A percentile compares a stretch with the other conserved stretches of the same genome.
phyloP scores from a whole-genome alignment of 805 yeast species.

The Ogataea corticis region DNA sequence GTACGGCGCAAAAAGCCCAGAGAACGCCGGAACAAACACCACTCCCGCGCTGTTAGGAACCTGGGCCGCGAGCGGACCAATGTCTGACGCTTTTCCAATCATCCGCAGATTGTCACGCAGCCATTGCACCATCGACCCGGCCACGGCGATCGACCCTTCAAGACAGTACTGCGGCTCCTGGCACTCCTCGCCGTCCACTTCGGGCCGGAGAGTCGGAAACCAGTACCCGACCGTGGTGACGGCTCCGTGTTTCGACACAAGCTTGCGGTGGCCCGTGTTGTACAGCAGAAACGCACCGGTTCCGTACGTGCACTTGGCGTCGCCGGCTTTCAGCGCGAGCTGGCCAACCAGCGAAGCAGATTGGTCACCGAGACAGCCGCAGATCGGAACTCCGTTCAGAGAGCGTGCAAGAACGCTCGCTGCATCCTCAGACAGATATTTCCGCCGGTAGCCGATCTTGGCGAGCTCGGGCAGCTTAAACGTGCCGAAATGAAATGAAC shows the following conservation, averaged over 20 bases:
- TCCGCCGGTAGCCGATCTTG: conserved; percentile 13
- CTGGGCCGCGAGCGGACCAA: conserved; percentile 85
- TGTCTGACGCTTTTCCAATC: conserved; percentile 78
- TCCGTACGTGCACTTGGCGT: conserved; percentile 94
- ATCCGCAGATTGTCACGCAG: conserved; percentile 84
- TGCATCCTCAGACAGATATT: conserved; percentile 38
- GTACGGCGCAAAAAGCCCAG: conserved; percentile 93
- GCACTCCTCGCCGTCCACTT: conserved; percentile 35
- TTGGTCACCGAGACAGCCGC: conserved; percentile 94
- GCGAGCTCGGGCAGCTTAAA: conserved; percentile 59
- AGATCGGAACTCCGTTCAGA: conserved; percentile 67
- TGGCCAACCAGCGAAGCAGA: conserved; percentile 93
- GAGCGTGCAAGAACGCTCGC: conserved; percentile 45
- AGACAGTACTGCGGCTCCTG: conserved; percentile 78
- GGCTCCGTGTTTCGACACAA: conserved; percentile 76
- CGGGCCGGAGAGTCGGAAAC: conserved; percentile 66
- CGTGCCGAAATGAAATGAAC: conserved; percentile 76
- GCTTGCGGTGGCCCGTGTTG: conserved; percentile 77
- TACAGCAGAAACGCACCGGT: conserved; percentile 91
- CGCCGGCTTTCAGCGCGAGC: conserved; percentile 77
- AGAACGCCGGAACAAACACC: conserved; percentile 91
- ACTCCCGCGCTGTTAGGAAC: conserved; percentile 87
- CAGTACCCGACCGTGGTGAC: conserved; percentile 89
- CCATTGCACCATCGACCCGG: conserved; percentile 94
- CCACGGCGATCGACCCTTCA: conserved; percentile 96